Base-by-base conservation (phyloP, 352 stramenopile species). In the Phytophthora kernoviae region DNA sequence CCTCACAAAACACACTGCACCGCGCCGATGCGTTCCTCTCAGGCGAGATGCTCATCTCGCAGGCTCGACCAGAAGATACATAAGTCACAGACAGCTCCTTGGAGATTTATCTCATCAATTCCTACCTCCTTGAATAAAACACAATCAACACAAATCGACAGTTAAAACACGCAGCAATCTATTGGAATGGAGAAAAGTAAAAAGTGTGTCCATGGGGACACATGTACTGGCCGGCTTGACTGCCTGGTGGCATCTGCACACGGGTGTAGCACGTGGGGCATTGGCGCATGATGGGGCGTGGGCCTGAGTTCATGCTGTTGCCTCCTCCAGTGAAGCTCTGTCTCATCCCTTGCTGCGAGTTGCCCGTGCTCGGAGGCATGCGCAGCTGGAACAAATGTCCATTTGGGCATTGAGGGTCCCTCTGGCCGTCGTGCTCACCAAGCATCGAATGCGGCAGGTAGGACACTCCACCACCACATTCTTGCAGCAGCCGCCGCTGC, bases 191-290 rank as follows among this genome's bases (percentile, higher is more conserved):
- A 42, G 83, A 82, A 60, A 89, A 95, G 69, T 87, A 91, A 58
- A 95, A 95, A 21, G 86, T 95, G 66, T 95, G 86, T 2, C 86
- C 86, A 47, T 93, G 78, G 0, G 86, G 86, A 79, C 86, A 95
- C 84, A 95, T 93, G 75, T 93, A 95, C 73, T 95, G 86, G 22
- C 86, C 86, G 4, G 86, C 81, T 58, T 93, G 86, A 33, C 82
- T 93, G 15, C 84, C 84, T 12, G 84, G 84, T 1, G 86, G 86
- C 86, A 95, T 95, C 56, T 95, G 86, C 51, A 95, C 86, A 47
- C 84, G 86, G 55, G 86, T 95, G 65, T 90, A 90, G 74, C 86
- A 95, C 47, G 86, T 93, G 44, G 86, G 84, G 40, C 86, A 95
- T 73, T 93, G 82, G 6, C 86, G 81, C 86, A 95, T 95, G 46